Base-by-base conservation (phyloP, 2,329 filamentous ascomycete species). In the Akanthomyces uredinophilus region DNA sequence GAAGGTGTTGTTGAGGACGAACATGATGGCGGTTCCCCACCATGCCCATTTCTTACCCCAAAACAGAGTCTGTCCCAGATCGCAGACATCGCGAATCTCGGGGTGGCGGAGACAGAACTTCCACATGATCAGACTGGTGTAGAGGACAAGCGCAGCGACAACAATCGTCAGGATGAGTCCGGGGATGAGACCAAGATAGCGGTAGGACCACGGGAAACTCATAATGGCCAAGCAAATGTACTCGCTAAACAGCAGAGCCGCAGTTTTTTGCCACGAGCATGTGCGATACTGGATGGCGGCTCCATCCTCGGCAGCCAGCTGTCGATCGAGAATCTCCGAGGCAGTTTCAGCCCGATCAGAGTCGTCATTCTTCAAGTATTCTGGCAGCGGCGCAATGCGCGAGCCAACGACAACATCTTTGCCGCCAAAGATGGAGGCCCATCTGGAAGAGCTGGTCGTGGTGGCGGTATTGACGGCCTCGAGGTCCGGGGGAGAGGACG, bases 161-260 rank as follows among this genome's bases (percentile, higher is more conserved):
- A 94, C 83, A 2, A 90, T 81, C 0, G 93, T 96, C 71, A 96
- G 72, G 65, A 96, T 94, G 60, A 97, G 74, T 27, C 81, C 92
- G 0, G 93, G 92, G 0, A 96, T 91, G 18, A 97, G 82, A 8
- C 93, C 93, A 8, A 97, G 83, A 32, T 94, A 79, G 49, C 91
- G 91, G 75, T 97, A 97, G 0, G 92, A 96, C 83, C 90, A 96
- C 0, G 93, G 93, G 68, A 97, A 97, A 56, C 91, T 96, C 92
- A 97, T 96, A 72, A 96, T 96, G 63, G 85, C 73, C 75, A 97
- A 78, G 73, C 92, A 96, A 64, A 97, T 97, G 74, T 97, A 97
- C 79, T 97, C 93, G 56, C 91, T 95, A 77, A 97, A 96, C 57
- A 97, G 85, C 68, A 96, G 75, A 1, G 89, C 92, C 0, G 93